Evolutionary conservation across 345 rosid genomes (phyloP).

Genomic region (Moricandia arvensis): DNA sequence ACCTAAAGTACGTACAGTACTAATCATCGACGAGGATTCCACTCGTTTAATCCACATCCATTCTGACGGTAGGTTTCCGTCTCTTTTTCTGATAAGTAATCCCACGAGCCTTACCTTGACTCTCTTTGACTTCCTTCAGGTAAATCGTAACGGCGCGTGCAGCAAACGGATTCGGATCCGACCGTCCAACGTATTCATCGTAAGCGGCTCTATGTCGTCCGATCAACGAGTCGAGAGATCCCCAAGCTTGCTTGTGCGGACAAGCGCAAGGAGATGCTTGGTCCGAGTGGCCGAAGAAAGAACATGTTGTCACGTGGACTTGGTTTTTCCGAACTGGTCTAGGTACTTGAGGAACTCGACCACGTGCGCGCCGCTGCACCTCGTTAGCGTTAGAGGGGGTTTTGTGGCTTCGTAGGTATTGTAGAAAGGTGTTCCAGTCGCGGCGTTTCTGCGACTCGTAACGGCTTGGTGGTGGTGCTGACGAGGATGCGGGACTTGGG

Average conservation of each 20-base stretch:
- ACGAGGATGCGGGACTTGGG: neutral
- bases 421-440: conserved; percentile 75
- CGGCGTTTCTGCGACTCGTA: too few species aligned
- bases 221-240: conserved; percentile 70
- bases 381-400: conserved; percentile 55
- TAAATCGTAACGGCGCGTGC: conserved; percentile 65
- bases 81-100: conserved; percentile 69
- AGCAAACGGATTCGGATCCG: conserved; percentile 57
- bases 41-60: conserved; percentile 18
- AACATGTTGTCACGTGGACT: conserved; percentile 55
- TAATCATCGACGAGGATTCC: neutral
- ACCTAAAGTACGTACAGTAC: neutral
- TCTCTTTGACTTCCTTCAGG: conserved; percentile 58
- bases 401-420: conserved; percentile 63
- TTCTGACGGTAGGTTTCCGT: conserved; percentile 42
- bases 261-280: too few species aligned
- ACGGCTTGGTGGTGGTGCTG: too few species aligned
- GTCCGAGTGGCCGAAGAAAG: conserved; percentile 56
- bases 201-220: conserved; percentile 73
- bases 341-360: conserved; percentile 69
- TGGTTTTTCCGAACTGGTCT: too few species aligned
- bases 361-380: conserved; percentile 72
- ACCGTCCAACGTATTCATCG: conserved; percentile 63
- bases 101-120: conserved; percentile 73
- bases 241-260: too few species aligned